Conservation (phyloP, 352 stramenopile species). For the Pythium biforme region DNA sequence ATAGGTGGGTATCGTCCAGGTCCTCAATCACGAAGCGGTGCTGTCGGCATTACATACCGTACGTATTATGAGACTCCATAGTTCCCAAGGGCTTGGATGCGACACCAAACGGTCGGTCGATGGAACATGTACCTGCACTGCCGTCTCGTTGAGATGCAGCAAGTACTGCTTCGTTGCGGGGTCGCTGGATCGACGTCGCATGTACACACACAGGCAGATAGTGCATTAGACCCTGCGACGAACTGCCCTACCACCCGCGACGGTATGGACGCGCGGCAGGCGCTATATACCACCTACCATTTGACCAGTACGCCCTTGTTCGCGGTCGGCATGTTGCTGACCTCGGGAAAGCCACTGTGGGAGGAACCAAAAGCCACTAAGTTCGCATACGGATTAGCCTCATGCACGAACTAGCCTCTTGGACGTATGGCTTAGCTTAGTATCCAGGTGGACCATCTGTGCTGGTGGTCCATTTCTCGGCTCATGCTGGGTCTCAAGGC, state of each 20-base stretch:
- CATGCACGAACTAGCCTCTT: too few relatives aligned
- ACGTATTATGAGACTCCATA: too few relatives aligned
- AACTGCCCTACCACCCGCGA: too few relatives aligned
- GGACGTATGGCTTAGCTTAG: not conserved
- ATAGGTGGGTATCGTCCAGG: conserved; percentile 81
- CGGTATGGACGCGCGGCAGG: not conserved
- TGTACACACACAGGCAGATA: conserved; percentile 1
- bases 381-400: too few relatives aligned
- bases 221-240: not conserved
- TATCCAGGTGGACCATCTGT: not conserved
- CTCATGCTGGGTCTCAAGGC: too few relatives aligned
- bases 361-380: conserved; percentile 3
- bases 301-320: conserved; percentile 87
- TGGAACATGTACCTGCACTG: too few relatives aligned
- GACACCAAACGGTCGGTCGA: too few relatives aligned
- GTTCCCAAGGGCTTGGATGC: too few relatives aligned
- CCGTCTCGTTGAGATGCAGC: conserved; percentile 78
- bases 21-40: conserved; percentile 88
- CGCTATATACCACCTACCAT: conserved; percentile 49
- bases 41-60: too few relatives aligned
- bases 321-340: conserved; percentile 59
- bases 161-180: conserved; percentile 86
- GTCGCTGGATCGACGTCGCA: conserved; percentile 41
- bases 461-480: conserved; percentile 24
- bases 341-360: not conserved